Percentiles rank a stretch among this genome's conserved stretches.
Conservation (phyloP, 75 land plant species). For the Larix kaempferi region DNA sequence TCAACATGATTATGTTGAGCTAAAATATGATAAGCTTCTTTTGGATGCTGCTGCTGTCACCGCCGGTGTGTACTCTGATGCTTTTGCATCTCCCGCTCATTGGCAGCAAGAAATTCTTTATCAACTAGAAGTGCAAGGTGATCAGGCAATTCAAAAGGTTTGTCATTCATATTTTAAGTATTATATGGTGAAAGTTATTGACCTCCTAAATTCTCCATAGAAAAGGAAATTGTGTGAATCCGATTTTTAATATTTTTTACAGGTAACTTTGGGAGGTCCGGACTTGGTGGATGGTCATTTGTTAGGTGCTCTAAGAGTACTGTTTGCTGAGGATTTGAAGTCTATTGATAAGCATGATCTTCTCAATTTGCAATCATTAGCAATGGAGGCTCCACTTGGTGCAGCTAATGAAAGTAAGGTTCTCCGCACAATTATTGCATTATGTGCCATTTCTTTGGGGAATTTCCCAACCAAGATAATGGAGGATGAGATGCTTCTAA, state of each 20-base stretch:
- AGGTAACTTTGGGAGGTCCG: constrained; percentile 84
- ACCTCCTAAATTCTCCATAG: background rate
- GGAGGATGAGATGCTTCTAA: constrained; percentile 65
- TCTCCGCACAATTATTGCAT: constrained; percentile 62
- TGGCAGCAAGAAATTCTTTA: constrained; percentile 68
- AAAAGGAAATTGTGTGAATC: background rate
- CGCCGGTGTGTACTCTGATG: constrained; percentile 57
- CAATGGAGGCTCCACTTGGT: constrained; percentile 69
- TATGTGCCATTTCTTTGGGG: constrained; percentile 68
- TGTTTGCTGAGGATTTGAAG: constrained; percentile 45
- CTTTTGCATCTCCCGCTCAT: constrained; percentile 56
- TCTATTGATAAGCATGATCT: constrained; percentile 32
- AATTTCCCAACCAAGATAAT: constrained; percentile 74
- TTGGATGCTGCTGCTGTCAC: constrained; percentile 81
- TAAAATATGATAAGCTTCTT: constrained; percentile 67
- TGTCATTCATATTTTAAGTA: background rate
- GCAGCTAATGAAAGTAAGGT: constrained; percentile 44
- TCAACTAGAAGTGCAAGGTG: constrained; percentile 57
- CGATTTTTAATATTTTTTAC: constrained; percentile 10
- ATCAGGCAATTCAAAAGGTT: constrained; percentile 63
- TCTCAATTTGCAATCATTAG: constrained; percentile 35
- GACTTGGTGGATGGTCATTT: constrained; percentile 85
- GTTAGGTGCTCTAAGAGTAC: constrained; percentile 78
- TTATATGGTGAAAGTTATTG: background rate
- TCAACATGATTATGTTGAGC: constrained; percentile 79